These are phyloP conservation scores for Choanephora cucurbitarum DNA, from an alignment of 371 early-diverging fungal genomes.

Conservation along the genomic window DNA sequence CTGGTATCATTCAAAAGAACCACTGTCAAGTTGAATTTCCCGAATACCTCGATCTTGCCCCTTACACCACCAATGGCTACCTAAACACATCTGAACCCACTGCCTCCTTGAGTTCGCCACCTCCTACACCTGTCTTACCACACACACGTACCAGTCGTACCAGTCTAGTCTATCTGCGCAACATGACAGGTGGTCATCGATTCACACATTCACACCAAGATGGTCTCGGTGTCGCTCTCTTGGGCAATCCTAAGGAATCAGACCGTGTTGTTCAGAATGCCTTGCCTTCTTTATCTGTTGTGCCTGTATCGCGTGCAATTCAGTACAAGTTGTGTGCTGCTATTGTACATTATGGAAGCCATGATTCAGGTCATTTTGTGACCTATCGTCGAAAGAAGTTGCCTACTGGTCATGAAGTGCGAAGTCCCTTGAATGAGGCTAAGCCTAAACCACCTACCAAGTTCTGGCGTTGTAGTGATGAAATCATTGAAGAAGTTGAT, in stretches of 20 bases:
- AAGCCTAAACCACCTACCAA: conserved; percentile 50
- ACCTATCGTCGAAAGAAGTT: conserved; percentile 75
- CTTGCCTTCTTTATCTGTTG: conserved; percentile 35
- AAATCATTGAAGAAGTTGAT: conserved; percentile 77
- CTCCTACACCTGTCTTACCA: conserved; percentile 26
- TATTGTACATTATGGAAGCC: conserved; percentile 85
- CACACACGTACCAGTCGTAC: conserved; percentile 40
- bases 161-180: conserved; percentile 49
- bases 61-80: conserved; percentile 63
- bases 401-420: conserved; percentile 51
- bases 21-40: conserved; percentile 62
- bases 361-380: conserved; percentile 94
- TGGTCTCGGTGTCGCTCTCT: conserved; percentile 39
- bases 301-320: conserved; percentile 36
- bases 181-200: conserved; percentile 49
- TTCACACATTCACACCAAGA: conserved; percentile 34
- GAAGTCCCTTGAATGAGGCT: conserved; percentile 33
- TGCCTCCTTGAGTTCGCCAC: conserved; percentile 40
- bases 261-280: conserved; percentile 41
- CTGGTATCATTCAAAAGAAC: conserved; percentile 71
- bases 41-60: conserved; percentile 64
- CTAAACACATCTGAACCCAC: conserved; percentile 48
- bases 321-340: conserved; percentile 81
- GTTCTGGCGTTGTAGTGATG: conserved; percentile 87
- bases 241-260: conserved; percentile 9